Conservation (phyloP, 2,329 filamentous ascomycete genomes). For the Westerdykella aurantiaca region DNA sequence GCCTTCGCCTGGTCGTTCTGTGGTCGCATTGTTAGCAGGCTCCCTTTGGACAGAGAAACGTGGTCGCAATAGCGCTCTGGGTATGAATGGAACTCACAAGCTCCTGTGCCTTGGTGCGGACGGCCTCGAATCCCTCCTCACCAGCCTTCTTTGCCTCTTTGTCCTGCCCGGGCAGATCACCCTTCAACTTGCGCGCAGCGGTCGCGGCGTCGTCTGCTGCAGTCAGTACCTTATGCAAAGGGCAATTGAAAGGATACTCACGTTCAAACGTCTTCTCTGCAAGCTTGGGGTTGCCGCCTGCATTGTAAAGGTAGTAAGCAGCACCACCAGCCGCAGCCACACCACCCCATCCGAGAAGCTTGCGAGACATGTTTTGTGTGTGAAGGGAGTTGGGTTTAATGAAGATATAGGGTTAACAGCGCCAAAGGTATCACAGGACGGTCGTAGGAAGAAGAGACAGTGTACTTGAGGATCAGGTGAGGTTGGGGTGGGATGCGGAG, state of each 20-base stretch:
- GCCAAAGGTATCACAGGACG: slow-evolving; percentile 2
- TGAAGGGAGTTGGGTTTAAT: slow-evolving; percentile 1
- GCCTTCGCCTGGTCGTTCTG: slow-evolving; percentile 37
- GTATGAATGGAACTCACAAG: slow-evolving; percentile 18
- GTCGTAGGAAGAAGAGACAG: slow-evolving; percentile 17
- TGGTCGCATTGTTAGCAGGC: slow-evolving; percentile 10
- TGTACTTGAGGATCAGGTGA: slow-evolving; percentile 1
- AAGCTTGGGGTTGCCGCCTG: slow-evolving; percentile 72
- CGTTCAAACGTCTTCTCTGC: slow-evolving; percentile 86
- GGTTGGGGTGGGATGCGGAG: slow-evolving; percentile 7
- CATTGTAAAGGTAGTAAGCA: slow-evolving; percentile 84
- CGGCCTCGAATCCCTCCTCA: slow-evolving; percentile 44
- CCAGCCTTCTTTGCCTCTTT: slow-evolving; percentile 61
- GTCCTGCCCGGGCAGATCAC: slow-evolving; percentile 57
- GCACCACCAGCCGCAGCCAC: slow-evolving; percentile 52
- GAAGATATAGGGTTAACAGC: slow-evolving; percentile 4
- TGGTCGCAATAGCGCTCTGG: not conserved
- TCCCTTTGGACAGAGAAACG: not conserved
- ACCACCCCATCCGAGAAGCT: slow-evolving; percentile 25
- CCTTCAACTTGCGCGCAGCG: slow-evolving; percentile 60
- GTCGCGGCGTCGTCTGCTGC: slow-evolving; percentile 67
- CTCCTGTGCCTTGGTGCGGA: slow-evolving; percentile 43
- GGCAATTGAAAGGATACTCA: slow-evolving; percentile 43
- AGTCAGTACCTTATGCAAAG: slow-evolving; percentile 7
- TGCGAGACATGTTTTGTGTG: slow-evolving; percentile 22